Evolutionary conservation across 805 yeast species (phyloP).

Genomic region (Candida fluviatilis): DNA sequence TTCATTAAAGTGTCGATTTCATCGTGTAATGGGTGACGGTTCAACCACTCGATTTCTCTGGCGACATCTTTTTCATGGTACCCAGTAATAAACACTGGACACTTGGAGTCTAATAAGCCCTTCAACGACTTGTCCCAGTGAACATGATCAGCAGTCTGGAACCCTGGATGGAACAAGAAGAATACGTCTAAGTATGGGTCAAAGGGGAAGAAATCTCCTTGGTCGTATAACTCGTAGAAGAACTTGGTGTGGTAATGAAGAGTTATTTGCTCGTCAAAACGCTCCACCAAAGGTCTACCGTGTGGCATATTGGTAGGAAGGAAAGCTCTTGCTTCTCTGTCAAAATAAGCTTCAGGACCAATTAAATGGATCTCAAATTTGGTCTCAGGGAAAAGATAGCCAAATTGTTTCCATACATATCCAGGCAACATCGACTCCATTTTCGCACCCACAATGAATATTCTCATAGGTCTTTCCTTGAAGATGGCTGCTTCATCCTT

Average conservation of each 20-base stretch:
- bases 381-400: slow-evolving; percentile 77
- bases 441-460: slow-evolving; percentile 86
- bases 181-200: slow-evolving; percentile 94
- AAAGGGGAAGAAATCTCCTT: slow-evolving; percentile 94
- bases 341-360: slow-evolving; percentile 88
- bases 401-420: slow-evolving; percentile 92
- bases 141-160: slow-evolving; percentile 76
- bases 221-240: slow-evolving; percentile 86
- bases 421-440: slow-evolving; percentile 93
- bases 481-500: slow-evolving; percentile 52
- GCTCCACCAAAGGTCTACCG: slow-evolving; percentile 63
- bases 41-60: slow-evolving; percentile 71
- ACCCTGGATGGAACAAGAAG: slow-evolving; percentile 94
- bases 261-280: slow-evolving; percentile 69
- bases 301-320: slow-evolving; percentile 47
- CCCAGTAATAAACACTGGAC: slow-evolving; percentile 88
- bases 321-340: slow-evolving; percentile 59
- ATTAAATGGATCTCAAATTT: slow-evolving; percentile 85
- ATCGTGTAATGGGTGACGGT: slow-evolving; percentile 52
- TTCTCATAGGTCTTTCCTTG: slow-evolving; percentile 83
- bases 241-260: slow-evolving; percentile 84
- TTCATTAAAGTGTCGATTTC: slow-evolving; percentile 82
- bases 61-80: slow-evolving; percentile 70
- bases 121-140: slow-evolving; percentile 84
- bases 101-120: slow-evolving; percentile 87